Base-by-base conservation (phyloP, 176 grass and related monocot genomes). In the Hordeum marinum region DNA sequence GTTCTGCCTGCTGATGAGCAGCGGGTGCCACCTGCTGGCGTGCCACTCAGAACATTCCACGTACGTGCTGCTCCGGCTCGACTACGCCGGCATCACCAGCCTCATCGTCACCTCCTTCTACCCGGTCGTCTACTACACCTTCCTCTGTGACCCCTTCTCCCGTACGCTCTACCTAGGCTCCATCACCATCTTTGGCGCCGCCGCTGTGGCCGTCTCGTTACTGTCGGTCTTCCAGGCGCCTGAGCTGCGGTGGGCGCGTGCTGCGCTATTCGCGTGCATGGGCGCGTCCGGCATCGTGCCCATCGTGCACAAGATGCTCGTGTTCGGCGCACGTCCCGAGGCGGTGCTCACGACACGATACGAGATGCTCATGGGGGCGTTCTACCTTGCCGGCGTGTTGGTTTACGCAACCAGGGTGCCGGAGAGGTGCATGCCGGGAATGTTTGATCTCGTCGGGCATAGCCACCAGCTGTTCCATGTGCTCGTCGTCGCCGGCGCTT, bases 61-160 rank as follows among this genome's bases (percentile, higher is more conserved):
- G 72, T 95, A 95, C 86, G 55, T 91, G 63, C 69, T 95, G 77
- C 93, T 95, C 89, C 90, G 90, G 11, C 90, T 95, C 1, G 93
- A 95, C 83, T 95, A 95, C 75, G 90, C 88, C 11, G 93, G 90
- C 83, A 95, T 95, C 88, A 85, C 83, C 0, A 43, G 87, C 14
- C 93, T 95, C 80, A 95, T 95, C 72, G 90, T 93, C 88, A 93
- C 93, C 80, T 93, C 90, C 73, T 95, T 93, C 89, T 95, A 95
- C 89, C 93, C 93, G 67, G 88, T 93, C 70, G 90, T 93, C 63
- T 95, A 95, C 93, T 95, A 95, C 83, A 92, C 90, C 34, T 95
- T 95, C 83, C 62, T 90, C n/a, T 95, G 93, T 67, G 32, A 90
- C 11, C 90, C 93, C 0, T 82, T 93, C 60, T 85, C 50, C 84